Percentiles rank a stretch among this genome's conserved stretches.
phyloP scores from a whole-genome alignment of 345 rosid species.

The Populus ilicifolia region DNA sequence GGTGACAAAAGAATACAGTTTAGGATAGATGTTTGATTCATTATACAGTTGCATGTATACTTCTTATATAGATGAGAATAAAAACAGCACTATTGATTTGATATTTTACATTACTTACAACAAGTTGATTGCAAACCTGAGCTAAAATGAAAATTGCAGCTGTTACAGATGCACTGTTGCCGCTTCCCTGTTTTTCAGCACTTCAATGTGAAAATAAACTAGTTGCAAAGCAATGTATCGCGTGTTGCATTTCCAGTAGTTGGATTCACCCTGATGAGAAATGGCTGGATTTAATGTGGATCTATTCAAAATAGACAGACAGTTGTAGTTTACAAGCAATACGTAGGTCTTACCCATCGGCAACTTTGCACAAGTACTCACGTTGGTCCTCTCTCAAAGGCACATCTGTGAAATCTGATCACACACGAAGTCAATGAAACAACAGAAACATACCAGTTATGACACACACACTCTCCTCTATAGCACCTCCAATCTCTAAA shows the following conservation, averaged over 20 bases:
- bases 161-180: constrained; percentile 2
- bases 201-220: constrained; percentile 17
- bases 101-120: neutral
- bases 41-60: neutral
- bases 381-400: constrained; percentile 89
- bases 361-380: constrained; percentile 76
- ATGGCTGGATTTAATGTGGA: neutral
- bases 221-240: constrained; percentile 76
- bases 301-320: neutral
- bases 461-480: neutral
- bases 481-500: neutral
- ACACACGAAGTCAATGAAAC: constrained; percentile 4
- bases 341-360: constrained; percentile 60
- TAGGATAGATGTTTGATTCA: neutral
- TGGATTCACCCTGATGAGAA: constrained; percentile 53
- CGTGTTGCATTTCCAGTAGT: constrained; percentile 77
- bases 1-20: neutral
- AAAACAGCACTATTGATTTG: neutral
- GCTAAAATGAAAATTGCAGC: constrained; percentile 17
- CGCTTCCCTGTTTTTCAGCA: constrained; percentile 1
- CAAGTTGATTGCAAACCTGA: constrained; percentile 12
- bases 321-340: neutral
- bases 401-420: constrained; percentile 88
- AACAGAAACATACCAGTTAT: neutral
- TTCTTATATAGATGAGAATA: neutral